Percentiles rank a stretch among this genome's conserved stretches.
phyloP scores from a whole-genome alignment of 2,329 filamentous ascomycete genomes.

The Neopestalotiopsis sp. region DNA sequence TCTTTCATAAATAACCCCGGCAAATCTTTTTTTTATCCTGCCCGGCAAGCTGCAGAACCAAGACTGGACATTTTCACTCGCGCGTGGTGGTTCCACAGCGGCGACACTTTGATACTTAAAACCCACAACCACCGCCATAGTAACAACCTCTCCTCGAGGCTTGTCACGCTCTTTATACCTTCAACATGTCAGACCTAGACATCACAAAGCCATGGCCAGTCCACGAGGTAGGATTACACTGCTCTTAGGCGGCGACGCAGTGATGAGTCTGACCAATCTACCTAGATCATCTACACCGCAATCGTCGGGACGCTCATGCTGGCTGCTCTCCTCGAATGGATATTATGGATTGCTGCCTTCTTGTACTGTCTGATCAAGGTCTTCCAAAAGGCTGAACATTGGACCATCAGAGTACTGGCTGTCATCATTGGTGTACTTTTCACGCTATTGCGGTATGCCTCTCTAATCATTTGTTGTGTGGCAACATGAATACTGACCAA shows the following conservation, averaged over 20 bases:
- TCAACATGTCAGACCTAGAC: slow-evolving; percentile 41
- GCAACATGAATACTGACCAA: slow-evolving; percentile 21
- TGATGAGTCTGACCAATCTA: slow-evolving; percentile 1
- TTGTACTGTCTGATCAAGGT: slow-evolving; percentile 90
- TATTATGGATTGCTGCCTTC: slow-evolving; percentile 93
- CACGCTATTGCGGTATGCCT: slow-evolving; percentile 70
- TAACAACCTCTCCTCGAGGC: not conserved
- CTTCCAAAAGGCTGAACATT: slow-evolving; percentile 86
- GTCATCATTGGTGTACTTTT: slow-evolving; percentile 77
- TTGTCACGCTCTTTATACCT: not conserved
- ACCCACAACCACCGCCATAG: not conserved
- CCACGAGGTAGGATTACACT: slow-evolving; percentile 46
- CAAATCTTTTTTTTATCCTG: slow-evolving; percentile 15
- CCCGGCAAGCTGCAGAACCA: slow-evolving; percentile 15
- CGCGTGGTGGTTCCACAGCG: not conserved
- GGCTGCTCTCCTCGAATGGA: slow-evolving; percentile 88
- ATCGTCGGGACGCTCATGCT: slow-evolving; percentile 84
- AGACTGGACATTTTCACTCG: slow-evolving; percentile 3
- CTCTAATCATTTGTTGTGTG: not conserved
- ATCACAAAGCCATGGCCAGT: slow-evolving; percentile 54
- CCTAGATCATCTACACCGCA: slow-evolving; percentile 81
- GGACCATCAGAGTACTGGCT: slow-evolving; percentile 80
- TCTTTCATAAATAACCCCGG: slow-evolving; percentile 14
- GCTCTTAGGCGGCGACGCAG: not conserved
- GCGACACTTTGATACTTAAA: not conserved